These are phyloP conservation scores for Aspergillus sojae DNA, from an alignment of 2,329 filamentous ascomycete species.

Conservation along the genomic window DNA sequence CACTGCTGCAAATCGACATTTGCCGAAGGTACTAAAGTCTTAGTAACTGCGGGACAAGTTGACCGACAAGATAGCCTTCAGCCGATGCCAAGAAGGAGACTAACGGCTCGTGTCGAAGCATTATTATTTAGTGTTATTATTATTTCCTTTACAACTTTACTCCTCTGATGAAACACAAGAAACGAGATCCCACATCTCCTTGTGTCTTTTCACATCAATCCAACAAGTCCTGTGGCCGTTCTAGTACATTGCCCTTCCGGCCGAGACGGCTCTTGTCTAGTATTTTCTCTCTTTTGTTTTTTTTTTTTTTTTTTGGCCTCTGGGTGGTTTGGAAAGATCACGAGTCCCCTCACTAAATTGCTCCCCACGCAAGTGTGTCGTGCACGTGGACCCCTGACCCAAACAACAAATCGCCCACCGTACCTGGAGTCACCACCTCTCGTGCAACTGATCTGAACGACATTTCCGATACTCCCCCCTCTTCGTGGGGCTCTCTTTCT, in stretches of 20 bases:
- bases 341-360: conserved; percentile 5
- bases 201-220: not conserved
- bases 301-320: not conserved
- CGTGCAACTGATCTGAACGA: conserved; percentile 18
- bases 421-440: not conserved
- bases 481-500: conserved; percentile 26
- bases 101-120: conserved; percentile 20
- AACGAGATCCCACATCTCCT: not conserved
- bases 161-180: not conserved
- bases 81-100: conserved; percentile 21
- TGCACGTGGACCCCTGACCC: conserved; percentile 35
- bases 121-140: not conserved
- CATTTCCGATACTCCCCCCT: conserved; percentile 20
- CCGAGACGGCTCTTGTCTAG: not conserved
- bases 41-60: conserved; percentile 13
- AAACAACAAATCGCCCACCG: conserved; percentile 20
- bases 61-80: conserved; percentile 3
- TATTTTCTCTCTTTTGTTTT: not conserved
- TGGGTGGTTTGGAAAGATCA: conserved; percentile 7
- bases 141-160: conserved; percentile 2
- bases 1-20: not conserved
- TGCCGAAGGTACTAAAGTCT: not conserved
- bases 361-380: conserved; percentile 15
- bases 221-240: not conserved
- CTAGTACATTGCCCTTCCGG: not conserved